Evolutionary conservation across 148 eudicot species (phyloP), one percentile per base, ranked within the genome.

Genomic region (Bassia scoparia): DNA sequence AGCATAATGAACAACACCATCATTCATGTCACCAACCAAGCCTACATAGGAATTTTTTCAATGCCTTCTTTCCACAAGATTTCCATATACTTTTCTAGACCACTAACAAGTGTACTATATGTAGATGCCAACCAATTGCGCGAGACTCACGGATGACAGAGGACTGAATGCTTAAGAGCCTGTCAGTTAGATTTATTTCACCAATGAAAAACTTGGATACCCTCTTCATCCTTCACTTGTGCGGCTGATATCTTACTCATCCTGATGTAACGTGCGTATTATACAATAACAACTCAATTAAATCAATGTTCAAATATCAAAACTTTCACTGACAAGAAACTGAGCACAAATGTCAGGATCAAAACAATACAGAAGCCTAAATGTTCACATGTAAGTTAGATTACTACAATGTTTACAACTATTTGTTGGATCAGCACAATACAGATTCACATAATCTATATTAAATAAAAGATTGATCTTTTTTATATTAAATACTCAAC

Each of bases 151-250:
- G 98, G 98, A 31, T 93, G 83, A 74, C 83, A 83, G 20, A 89
- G 85, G 37, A 77, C 60, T 8, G 96, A 89, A 79, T 90, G 98
- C 80, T 93, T 93, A 48, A 93, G 34, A 66, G 94, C 96, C 85
- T 84, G 91, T 23, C 92, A 92, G 67, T 92, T 89, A 20, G 87
- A 83, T 79, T 89, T 89, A 69, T 90, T n/a, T 93, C 38, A 93
- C 83, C 75, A 93, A 74, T 73, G 94, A 79, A 73, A 93, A 93
- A 70, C 90, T 71, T 17, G 95, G 98, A 62, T 80, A 82, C 7
- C 92, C 90, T 93, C 80, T 77, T 89, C 94, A 59, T 90, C 98
- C 84, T 89, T 93, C 76, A 90, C 98, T 77, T 72, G 84, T 2
- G 83, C n/a, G n/a, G n/a, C n/a, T 81, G 67, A 89, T 87, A 68